Evolutionary conservation across 352 stramenopile species (phyloP).

Genomic region (Pythium apleroticum): DNA sequence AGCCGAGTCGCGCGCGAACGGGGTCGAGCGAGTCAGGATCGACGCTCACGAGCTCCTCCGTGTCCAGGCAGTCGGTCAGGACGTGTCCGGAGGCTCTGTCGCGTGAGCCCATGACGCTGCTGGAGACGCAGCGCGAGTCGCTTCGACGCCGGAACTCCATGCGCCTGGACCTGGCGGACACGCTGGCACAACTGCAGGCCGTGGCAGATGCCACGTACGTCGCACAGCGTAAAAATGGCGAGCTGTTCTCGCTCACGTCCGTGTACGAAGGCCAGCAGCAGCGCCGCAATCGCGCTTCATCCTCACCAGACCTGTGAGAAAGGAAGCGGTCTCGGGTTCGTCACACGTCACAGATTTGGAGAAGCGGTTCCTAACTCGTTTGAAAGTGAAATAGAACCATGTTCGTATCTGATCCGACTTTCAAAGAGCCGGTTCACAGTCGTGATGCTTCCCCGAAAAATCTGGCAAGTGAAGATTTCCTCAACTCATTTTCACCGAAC

Average conservation of each 20-base stretch:
- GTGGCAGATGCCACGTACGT: slow-evolving; percentile 23
- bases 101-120: background rate
- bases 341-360: slow-evolving; percentile 10
- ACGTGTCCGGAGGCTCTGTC: slow-evolving; percentile 1
- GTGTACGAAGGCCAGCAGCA: background rate
- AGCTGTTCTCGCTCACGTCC: slow-evolving; percentile 6
- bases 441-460: slow-evolving; percentile 3
- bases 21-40: slow-evolving; percentile 19
- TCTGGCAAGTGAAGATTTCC: background rate
- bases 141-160: slow-evolving; percentile 1
- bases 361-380: background rate
- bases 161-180: slow-evolving; percentile 14
- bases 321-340: background rate
- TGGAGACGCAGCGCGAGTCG: background rate
- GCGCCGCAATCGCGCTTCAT: slow-evolving; percentile 2
- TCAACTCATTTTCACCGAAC: background rate
- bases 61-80: slow-evolving; percentile 15
- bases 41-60: slow-evolving; percentile 17
- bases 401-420: background rate
- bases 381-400: background rate
- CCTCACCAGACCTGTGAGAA: background rate
- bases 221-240: slow-evolving; percentile 9
- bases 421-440: background rate
- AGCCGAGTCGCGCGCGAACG: slow-evolving; percentile 3
- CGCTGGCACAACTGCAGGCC: slow-evolving; percentile 14